Base-by-base conservation (phyloP, 768 basidiomycete genomes). In the Pleurotus platypus region DNA sequence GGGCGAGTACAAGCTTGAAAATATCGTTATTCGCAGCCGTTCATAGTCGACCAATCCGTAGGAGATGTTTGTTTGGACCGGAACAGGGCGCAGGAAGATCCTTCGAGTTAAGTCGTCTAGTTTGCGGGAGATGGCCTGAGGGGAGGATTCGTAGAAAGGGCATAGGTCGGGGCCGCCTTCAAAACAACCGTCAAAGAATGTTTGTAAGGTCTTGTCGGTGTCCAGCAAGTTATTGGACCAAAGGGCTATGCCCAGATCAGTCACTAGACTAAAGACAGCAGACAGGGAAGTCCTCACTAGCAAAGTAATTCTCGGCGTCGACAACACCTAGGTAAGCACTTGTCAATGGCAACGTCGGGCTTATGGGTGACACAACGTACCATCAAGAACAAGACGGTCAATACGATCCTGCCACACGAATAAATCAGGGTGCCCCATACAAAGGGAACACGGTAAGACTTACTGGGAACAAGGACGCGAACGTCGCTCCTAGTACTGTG, bases 321-420 rank as follows among this genome's bases (percentile, higher is more conserved):
- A 64, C 50, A 20, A 70, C 66, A 30, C 60, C 60, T 61, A 43
- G 12, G 30, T 11, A 8, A 1, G 2, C 8, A 3, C 9, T 35
- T 9, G 30, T 35, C 8, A 35, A 35, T 2, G 9, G 3, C 9
- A 2, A 11, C 30, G 4, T 35, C 30, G 2, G 8, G 30, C 8
- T 35, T 35, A 35, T 8, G 8, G 4, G 1, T 8, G 9, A 35
- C 30, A 8, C 43, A 48, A 27, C 18, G 2, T 16, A 61, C 71
- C 73, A 47, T 74, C 72, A 30, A 73, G 63, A 18, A 68, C 57
- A 2, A 74, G 43, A n/a, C 72, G 67, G 8, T 64, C 69, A 7
- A 74, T 65, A n/a, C 69, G 66, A 55, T 72, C 66, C 69, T 67
- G 49, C 18, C 45, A 12, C 20, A 50, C n/a, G 20, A n/a, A 9